phyloP scores from a whole-genome alignment of 805 yeast species.

The Candida xiaguanensis region DNA sequence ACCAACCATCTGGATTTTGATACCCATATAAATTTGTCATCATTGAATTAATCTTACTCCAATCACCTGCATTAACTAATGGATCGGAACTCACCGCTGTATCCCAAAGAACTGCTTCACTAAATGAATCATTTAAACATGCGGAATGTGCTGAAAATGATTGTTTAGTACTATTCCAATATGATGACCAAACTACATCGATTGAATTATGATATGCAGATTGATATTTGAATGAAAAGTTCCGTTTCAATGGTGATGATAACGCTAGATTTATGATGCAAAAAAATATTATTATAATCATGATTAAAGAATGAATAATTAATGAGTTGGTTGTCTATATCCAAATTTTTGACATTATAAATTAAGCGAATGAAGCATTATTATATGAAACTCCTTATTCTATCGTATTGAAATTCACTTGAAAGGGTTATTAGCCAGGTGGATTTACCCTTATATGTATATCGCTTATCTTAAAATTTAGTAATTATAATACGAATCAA shows the following conservation, averaged over 20 bases:
- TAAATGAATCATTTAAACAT: slow-evolving; percentile 12
- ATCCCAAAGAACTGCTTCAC: slow-evolving; percentile 23
- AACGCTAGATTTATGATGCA: background rate
- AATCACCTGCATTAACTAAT: slow-evolving; percentile 12
- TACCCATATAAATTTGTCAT: slow-evolving; percentile 14
- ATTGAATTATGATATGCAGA: background rate
- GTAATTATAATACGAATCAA: too few species aligned
- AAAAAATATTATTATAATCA: background rate
- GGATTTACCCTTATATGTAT: background rate
- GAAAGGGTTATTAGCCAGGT: slow-evolving; percentile 3
- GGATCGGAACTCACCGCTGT: slow-evolving; percentile 24
- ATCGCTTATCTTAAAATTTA: background rate
- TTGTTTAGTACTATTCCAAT: slow-evolving; percentile 15
- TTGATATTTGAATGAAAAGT: background rate
- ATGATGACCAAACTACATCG: slow-evolving; percentile 15
- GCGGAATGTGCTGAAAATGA: slow-evolving; percentile 17
- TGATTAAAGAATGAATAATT: background rate
- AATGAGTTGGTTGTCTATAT: too few species aligned
- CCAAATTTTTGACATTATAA: too few species aligned
- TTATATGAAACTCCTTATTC: too few species aligned
- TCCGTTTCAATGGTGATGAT: background rate
- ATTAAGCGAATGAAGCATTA: background rate
- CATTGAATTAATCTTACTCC: slow-evolving; percentile 11
- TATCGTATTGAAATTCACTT: background rate
- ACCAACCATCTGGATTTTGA: slow-evolving; percentile 20